A percentile compares a stretch with the other conserved stretches of the same genome.
These are phyloP conservation scores for Halophytophthora polymorphica DNA, from an alignment of 352 stramenopile genomes.

Conservation along the genomic window DNA sequence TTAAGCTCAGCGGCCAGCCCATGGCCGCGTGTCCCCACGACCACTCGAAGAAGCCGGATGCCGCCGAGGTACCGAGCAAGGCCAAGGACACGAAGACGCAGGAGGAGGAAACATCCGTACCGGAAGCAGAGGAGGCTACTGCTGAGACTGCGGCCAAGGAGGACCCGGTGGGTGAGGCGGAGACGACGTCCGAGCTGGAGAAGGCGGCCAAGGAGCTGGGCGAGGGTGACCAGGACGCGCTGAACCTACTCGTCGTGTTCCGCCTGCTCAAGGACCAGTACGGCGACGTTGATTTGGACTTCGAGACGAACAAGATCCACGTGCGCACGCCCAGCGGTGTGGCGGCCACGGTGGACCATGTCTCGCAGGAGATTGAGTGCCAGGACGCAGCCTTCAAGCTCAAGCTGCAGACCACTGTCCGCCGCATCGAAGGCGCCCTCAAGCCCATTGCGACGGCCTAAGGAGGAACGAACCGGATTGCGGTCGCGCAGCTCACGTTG, in stretches of 20 bases:
- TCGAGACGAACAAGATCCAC: conserved; percentile 88
- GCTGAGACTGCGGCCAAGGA: conserved; percentile 22
- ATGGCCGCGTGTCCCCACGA: conserved; percentile 77
- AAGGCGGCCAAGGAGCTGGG: conserved; percentile 66
- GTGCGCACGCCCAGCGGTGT: conserved; percentile 76
- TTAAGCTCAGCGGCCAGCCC: conserved; percentile 76
- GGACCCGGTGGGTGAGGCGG: conserved; percentile 11
- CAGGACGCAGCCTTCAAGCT: conserved; percentile 61
- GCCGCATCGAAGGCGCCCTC: conserved; percentile 62
- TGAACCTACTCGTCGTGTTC: conserved; percentile 84
- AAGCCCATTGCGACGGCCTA: conserved; percentile 59
- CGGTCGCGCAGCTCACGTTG: too few relatives aligned
- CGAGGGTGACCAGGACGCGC: conserved; percentile 67
- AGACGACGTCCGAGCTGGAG: conserved; percentile 28
- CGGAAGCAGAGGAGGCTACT: conserved; percentile 16
- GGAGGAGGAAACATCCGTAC: conserved; percentile 10
- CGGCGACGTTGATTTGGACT: conserved; percentile 80
- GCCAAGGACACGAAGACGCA: conserved; percentile 16
- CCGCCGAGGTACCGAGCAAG: conserved; percentile 4
- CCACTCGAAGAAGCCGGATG: conserved; percentile 53
- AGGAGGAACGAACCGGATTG: too few relatives aligned
- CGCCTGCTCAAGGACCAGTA: conserved; percentile 85
- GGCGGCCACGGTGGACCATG: conserved; percentile 61
- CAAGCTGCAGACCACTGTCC: conserved; percentile 67
- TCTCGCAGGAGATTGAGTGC: conserved; percentile 63